Conservation (phyloP, 495 filamentous ascomycete species). For the Polyplosphaeria fusca region DNA sequence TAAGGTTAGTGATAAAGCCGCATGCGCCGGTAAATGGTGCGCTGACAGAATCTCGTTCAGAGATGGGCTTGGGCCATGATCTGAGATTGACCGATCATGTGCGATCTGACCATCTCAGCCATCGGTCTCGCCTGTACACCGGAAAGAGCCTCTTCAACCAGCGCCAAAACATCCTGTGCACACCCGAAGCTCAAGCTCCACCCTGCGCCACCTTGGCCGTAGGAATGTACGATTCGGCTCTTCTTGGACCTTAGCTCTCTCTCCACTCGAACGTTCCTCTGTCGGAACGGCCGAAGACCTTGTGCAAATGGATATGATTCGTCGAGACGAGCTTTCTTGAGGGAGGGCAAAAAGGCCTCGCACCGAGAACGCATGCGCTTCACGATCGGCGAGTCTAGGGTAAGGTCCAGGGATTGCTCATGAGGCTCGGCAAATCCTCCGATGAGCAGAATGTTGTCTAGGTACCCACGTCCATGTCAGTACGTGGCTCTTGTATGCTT, state of each 20-base stretch:
- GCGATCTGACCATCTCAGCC: too few species aligned
- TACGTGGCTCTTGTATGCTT: too few species aligned
- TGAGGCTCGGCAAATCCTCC: conserved; percentile 46
- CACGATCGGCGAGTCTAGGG: conserved; percentile 44
- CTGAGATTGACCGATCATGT: too few species aligned
- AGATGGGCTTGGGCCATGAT: too few species aligned
- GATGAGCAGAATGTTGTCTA: conserved; percentile 50
- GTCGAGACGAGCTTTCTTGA: conserved; percentile 48
- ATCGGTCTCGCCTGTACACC: not conserved
- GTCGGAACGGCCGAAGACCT: conserved; percentile 46
- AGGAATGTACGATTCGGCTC: conserved; percentile 48
- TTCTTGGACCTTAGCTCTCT: conserved; percentile 34
- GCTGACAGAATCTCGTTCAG: too few species aligned
- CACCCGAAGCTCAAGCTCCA: conserved; percentile 50
- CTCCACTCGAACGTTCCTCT: conserved; percentile 47
- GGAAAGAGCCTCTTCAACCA: not conserved
- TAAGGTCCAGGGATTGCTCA: conserved; percentile 45
- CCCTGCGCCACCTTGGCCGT: conserved; percentile 51
- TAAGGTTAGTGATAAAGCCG: too few species aligned
- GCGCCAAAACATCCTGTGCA: conserved; percentile 39
- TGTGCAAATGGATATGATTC: conserved; percentile 48
- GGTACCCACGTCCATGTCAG: too few species aligned
- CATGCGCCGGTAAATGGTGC: too few species aligned
- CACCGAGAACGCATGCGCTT: conserved; percentile 47
- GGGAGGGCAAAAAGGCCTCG: conserved; percentile 45